Evolutionary conservation across 768 basidiomycete genomes (phyloP).

Genomic region (Sarcodon aspratus): DNA sequence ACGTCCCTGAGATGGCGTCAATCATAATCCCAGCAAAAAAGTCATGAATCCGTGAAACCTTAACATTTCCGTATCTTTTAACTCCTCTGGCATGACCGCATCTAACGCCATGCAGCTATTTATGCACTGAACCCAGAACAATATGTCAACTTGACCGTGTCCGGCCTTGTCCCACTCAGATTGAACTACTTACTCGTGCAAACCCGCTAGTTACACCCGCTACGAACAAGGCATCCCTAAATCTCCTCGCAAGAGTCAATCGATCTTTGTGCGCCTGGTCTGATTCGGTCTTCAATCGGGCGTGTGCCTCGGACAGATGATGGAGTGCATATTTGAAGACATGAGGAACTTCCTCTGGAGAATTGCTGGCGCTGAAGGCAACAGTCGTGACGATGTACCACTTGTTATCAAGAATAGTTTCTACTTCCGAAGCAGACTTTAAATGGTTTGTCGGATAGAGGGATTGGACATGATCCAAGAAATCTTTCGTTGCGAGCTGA

Average conservation of each 20-base stretch:
- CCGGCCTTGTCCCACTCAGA: too few species aligned
- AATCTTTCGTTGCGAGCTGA: slow-evolving; percentile 25
- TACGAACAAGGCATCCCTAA: slow-evolving; percentile 54
- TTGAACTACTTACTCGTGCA: slow-evolving; percentile 40
- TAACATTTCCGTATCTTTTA: slow-evolving; percentile 33
- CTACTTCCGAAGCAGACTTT: slow-evolving; percentile 3
- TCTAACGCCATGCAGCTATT: slow-evolving; percentile 42
- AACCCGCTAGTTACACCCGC: slow-evolving; percentile 46
- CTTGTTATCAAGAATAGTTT: slow-evolving; percentile 25
- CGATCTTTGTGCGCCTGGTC: slow-evolving; percentile 21
- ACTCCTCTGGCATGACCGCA: slow-evolving; percentile 39
- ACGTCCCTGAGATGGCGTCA: slow-evolving; percentile 23
- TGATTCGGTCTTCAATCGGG: neutral
- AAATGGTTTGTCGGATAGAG: slow-evolving; percentile 26
- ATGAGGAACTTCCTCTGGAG: slow-evolving; percentile 42
- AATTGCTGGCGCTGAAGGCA: slow-evolving; percentile 46
- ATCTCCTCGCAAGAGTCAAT: slow-evolving; percentile 34
- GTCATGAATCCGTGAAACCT: slow-evolving; percentile 21
- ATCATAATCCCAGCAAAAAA: too few species aligned
- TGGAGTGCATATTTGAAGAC: slow-evolving; percentile 39
- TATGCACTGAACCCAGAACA: slow-evolving; percentile 30
- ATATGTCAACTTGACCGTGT: too few species aligned
- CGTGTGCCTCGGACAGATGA: slow-evolving; percentile 23
- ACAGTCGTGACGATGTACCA: slow-evolving; percentile 54
- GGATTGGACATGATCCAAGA: slow-evolving; percentile 32